Conservation (phyloP, 169 alveolate genomes). For the Cystoisospora suis region DNA sequence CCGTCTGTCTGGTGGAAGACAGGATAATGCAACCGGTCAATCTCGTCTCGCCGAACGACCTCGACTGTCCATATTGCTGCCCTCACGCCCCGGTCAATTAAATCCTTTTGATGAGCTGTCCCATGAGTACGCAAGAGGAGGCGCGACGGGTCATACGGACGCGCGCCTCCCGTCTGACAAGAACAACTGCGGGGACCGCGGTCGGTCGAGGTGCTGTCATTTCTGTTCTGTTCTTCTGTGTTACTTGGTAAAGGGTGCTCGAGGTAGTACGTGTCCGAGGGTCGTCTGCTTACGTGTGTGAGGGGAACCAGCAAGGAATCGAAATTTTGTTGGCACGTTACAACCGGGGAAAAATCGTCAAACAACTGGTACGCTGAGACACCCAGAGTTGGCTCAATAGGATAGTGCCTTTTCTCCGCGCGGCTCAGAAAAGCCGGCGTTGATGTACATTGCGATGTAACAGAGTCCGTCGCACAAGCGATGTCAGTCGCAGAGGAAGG, state of each 20-base stretch:
- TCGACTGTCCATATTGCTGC: constrained; percentile 77
- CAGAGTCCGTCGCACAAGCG: neutral
- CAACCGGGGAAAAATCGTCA: constrained; percentile 74
- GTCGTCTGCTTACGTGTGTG: constrained; percentile 77
- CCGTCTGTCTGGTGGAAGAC: constrained; percentile 87
- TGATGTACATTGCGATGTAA: neutral
- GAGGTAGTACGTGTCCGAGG: constrained; percentile 81
- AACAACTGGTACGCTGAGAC: constrained; percentile 26
- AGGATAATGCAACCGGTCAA: constrained; percentile 87
- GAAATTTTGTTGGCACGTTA: constrained; percentile 75
- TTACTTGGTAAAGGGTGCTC: constrained; percentile 22
- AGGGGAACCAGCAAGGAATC: constrained; percentile 78
- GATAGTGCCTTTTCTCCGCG: no score
- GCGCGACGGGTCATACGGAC: neutral
- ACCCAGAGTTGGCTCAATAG: no score
- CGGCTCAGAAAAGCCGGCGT: neutral
- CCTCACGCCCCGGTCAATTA: constrained; percentile 69
- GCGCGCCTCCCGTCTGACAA: neutral
- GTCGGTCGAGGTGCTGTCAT: neutral
- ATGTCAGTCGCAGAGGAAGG: neutral
- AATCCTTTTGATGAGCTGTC: constrained; percentile 79
- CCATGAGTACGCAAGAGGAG: constrained; percentile 79
- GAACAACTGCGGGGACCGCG: neutral
- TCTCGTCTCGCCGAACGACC: constrained; percentile 85
- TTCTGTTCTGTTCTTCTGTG: neutral